Percentiles rank a stretch among this genome's conserved stretches.
These are phyloP conservation scores for Lagerstroemia fauriei DNA, from an alignment of 441 rosid genomes.

Conservation along the genomic window DNA sequence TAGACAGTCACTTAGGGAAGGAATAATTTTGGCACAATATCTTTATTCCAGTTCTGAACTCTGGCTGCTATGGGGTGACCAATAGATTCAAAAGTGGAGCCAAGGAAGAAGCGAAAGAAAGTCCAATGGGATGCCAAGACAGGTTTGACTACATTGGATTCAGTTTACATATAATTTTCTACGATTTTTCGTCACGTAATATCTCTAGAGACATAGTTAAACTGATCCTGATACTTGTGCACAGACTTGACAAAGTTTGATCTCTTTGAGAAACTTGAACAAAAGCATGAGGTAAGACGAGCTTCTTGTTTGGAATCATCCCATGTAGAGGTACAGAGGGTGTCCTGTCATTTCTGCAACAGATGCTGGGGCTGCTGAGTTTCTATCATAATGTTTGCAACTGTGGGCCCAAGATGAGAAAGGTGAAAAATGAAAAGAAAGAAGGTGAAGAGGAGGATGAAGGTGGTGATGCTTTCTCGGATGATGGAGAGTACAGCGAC, in stretches of 20 bases:
- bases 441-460: slow-evolving; percentile 46
- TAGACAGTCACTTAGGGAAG: slow-evolving; percentile 44
- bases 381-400: neutral
- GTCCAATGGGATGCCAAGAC: slow-evolving; percentile 52
- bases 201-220: slow-evolving; percentile 5
- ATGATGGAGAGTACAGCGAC: slow-evolving; percentile 52
- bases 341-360: neutral
- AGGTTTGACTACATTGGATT: slow-evolving; percentile 37
- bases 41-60: too few relatives aligned
- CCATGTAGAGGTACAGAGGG: neutral
- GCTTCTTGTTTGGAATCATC: neutral
- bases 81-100: slow-evolving; percentile 44
- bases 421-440: slow-evolving; percentile 42
- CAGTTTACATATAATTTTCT: neutral
- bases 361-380: neutral
- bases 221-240: slow-evolving; percentile 19
- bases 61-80: neutral
- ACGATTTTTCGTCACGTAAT: neutral
- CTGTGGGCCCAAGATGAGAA: slow-evolving; percentile 37
- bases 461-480: slow-evolving; percentile 43
- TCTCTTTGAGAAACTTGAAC: slow-evolving; percentile 45
- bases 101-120: slow-evolving; percentile 37
- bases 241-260: slow-evolving; percentile 41
- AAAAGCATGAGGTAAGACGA: slow-evolving; percentile 36
- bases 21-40: too few relatives aligned